Conservation (phyloP, 352 stramenopile species). For the Pythium apleroticum region DNA sequence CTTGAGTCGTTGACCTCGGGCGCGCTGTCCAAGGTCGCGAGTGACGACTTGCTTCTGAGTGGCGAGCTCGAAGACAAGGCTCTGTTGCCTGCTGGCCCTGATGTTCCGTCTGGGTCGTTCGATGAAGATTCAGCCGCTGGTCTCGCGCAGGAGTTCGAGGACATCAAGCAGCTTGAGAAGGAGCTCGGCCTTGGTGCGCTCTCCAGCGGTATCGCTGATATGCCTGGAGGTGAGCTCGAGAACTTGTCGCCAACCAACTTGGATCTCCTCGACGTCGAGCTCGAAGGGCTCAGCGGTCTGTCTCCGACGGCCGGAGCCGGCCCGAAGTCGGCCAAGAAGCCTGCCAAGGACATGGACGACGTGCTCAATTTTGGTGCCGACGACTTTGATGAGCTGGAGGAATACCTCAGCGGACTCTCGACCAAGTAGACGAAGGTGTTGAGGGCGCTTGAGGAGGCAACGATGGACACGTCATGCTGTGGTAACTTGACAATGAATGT, state of each 20-base stretch:
- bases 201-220: conserved; percentile 42
- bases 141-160: conserved; percentile 71
- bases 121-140: conserved; percentile 42
- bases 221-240: conserved; percentile 44
- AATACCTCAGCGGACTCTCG: conserved; percentile 82
- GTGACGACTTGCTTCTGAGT: conserved; percentile 28
- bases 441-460: background rate
- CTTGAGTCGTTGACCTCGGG: conserved; percentile 75
- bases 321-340: conserved; percentile 25
- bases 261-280: conserved; percentile 70
- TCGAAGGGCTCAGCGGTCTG: conserved; percentile 60
- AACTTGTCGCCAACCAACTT: conserved; percentile 53
- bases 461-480: background rate
- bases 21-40: conserved; percentile 48
- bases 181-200: conserved; percentile 74
- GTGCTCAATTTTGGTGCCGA: conserved; percentile 86
- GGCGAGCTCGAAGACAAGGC: conserved; percentile 50
- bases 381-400: conserved; percentile 88
- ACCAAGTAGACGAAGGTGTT: conserved; percentile 29
- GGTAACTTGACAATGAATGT: too few relatives aligned
- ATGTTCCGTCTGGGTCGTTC: conserved; percentile 1
- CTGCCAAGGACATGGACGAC: conserved; percentile 43
- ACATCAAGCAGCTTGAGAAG: conserved; percentile 83
- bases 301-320: conserved; percentile 45
- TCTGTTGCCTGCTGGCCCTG: conserved; percentile 5